A percentile compares a stretch with the other conserved stretches of the same genome.
Conservation (phyloP, 2,329 filamentous ascomycete genomes). For the Venturia aucupariae region DNA sequence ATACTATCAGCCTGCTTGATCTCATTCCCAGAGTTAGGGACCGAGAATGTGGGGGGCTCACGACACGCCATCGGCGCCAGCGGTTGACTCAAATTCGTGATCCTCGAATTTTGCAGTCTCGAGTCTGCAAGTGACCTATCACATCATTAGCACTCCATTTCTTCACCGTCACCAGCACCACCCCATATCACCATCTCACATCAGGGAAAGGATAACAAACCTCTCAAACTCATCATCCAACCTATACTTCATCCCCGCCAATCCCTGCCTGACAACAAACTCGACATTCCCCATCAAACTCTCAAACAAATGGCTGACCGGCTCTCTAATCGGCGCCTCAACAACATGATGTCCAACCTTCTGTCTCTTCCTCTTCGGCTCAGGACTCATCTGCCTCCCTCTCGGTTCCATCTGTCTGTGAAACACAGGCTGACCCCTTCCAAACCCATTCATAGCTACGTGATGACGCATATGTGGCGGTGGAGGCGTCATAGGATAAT, state of each 20-base stretch:
- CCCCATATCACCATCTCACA: neutral
- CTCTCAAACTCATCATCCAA: slow-evolving; percentile 11
- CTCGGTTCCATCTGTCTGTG: slow-evolving; percentile 3
- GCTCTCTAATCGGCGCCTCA: neutral
- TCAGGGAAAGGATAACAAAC: neutral
- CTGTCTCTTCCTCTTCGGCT: slow-evolving; percentile 4
- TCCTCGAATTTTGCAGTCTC: slow-evolving; percentile 2
- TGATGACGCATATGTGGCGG: slow-evolving; percentile 1
- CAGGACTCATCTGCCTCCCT: neutral
- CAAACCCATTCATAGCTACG: neutral
- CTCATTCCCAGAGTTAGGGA: slow-evolving; percentile 5
- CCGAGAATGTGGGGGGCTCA: neutral
- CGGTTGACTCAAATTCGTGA: neutral
- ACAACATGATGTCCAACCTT: slow-evolving; percentile 3
- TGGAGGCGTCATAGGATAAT: slow-evolving; percentile 1
- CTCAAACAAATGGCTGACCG: neutral
- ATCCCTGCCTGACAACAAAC: slow-evolving; percentile 2
- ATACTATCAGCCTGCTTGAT: slow-evolving; percentile 7
- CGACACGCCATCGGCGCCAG: slow-evolving; percentile 10
- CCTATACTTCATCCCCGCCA: slow-evolving; percentile 8
- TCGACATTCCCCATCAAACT: slow-evolving; percentile 6
- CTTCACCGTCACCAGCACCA: too few relatives aligned
- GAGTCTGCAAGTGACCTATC: neutral
- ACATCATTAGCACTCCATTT: too few relatives aligned
- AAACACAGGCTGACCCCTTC: slow-evolving; percentile 1